These are phyloP conservation scores for Plenodomus biglobosus DNA, from an alignment of 2,329 filamentous ascomycete genomes.

Conservation along the genomic window DNA sequence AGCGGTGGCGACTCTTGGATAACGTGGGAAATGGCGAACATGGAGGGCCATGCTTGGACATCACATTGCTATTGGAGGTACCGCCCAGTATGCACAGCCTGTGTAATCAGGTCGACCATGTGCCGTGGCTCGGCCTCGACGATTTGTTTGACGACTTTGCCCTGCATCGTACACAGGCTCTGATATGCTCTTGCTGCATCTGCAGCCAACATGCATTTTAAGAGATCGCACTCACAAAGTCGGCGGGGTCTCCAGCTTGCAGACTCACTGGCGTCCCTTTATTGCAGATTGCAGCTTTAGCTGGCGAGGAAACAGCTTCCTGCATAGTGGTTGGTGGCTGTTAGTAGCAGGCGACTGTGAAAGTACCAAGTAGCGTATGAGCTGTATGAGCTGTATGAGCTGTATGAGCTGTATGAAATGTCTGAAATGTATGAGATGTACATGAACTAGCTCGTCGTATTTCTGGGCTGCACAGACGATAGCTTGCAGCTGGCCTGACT, in stretches of 20 bases:
- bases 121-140: slow-evolving; percentile 25
- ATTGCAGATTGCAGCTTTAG: slow-evolving; percentile 47
- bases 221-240: slow-evolving; percentile 51
- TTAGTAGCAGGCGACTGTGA: slow-evolving; percentile 2
- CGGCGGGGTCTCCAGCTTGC: slow-evolving; percentile 42
- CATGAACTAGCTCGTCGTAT: slow-evolving; percentile 61
- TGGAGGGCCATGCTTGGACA: background rate
- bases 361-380: slow-evolving; percentile 1
- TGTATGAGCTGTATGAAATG: slow-evolving; percentile 53
- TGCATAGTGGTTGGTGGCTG: slow-evolving; percentile 36
- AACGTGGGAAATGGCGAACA: slow-evolving; percentile 3
- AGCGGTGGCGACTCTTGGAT: background rate
- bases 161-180: slow-evolving; percentile 52
- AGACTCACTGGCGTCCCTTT: slow-evolving; percentile 34
- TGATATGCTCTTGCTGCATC: slow-evolving; percentile 45
- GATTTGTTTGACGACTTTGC: slow-evolving; percentile 34
- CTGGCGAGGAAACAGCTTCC: slow-evolving; percentile 53
- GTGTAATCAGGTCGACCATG: too few species aligned
- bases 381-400: too few species aligned
- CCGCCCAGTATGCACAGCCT: too few species aligned
- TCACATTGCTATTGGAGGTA: too few species aligned
- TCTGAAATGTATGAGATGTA: slow-evolving; percentile 53
- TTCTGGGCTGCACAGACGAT: slow-evolving; percentile 59
- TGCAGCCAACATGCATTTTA: slow-evolving; percentile 42
- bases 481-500: slow-evolving; percentile 69